Evolutionary conservation across 305 asterid genomes (phyloP), one percentile per base, ranked within the genome.

Genomic region (Petunia hybrid): DNA sequence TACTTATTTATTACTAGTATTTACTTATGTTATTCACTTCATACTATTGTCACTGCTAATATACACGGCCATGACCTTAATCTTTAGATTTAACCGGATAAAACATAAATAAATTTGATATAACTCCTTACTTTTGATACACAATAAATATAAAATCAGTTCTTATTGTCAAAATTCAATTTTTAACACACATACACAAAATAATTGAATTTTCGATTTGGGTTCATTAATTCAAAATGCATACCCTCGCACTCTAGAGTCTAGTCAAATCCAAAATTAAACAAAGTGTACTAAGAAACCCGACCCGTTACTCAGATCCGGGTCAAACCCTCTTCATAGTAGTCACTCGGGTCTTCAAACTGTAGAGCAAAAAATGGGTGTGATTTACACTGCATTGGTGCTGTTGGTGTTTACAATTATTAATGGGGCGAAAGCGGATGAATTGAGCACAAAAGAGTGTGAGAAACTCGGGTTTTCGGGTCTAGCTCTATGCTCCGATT

Each of bases 401-500:
- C 48, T 78, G 63, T 78, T 14, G 62, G 70, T 9, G 10, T 64
- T 39, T 63, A 63, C 7, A 22, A 22, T 22, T 22, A 22, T 22
- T 22, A 22, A 22, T 22, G 70, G 76, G 77, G 45, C 71, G 6
- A 64, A 61, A 36, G 66, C 48, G 6, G 62, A 60, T 41, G 81
- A 80, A 60, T 89, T 93, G 22, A 92, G 91, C 88, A 85, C 93
- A 39, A 93, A 89, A 84, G 94, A 91, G 83, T 93, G 99, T 83
- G 98, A 92, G 85, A 82, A 82, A 73, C 82, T 95, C 61, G 99
- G 99, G 31, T 95, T 95, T 86, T 90, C 95, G 41, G 99, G 98
- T 41, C 94, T 92, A 43, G 99, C 97, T 81, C 93, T 93, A 75
- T 95, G 98, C 87, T 93, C 99, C 69, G 98, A 92, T 81, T 93